Base-by-base conservation (phyloP, 179 eudicot genomes). In the Camellia oleifera region DNA sequence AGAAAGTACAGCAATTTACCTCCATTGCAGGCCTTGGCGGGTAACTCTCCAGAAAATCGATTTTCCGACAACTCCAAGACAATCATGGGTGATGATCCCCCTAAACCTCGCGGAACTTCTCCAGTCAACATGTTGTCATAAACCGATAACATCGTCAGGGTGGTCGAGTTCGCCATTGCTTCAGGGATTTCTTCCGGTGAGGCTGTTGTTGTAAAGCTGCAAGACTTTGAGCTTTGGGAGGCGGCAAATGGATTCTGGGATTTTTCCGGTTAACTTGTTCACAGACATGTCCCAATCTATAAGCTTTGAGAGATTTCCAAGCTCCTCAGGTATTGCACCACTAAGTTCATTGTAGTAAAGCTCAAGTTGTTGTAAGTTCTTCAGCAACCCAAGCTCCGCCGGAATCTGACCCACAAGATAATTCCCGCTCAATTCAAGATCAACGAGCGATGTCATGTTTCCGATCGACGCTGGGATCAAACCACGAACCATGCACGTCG, bases 141-240 rank as follows among this genome's bases (percentile, higher is more conserved):
- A 50, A 92, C 81, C 1, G 99, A 94, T 79, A 95, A 77, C 56
- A 72, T 79, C 42, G 82, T 85, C 82, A 95, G 78, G 18, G 87
- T 85, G 5, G 82, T 89, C 0, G 96, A 91, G 48, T 91, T 88
- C 17, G 87, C 98, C 72, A 95, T 50, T 6, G 66, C 87, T 11
- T 69, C 67, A 0, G 98, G 97, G 52, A 95, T 85, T 57, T 85
- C 80, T 58, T 98, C 99, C 99, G 7, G 89, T 83, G 67, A 95
- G 91, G 83, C 90, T 90, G 84, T 91, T 95, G 88, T 90, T 91
- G 94, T 92, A 95, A 53, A 95, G 83, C 88, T 95, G 99, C 75
- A 95, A 74, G 1, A 87, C 83, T 58, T 74, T 23, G 46, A 95
- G 93, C n/a, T 88, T 89, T 0, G 97, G 92, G 68, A 95, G 94